Base-by-base conservation (phyloP, 345 rosid genomes). In the Corchorus capsularis region DNA sequence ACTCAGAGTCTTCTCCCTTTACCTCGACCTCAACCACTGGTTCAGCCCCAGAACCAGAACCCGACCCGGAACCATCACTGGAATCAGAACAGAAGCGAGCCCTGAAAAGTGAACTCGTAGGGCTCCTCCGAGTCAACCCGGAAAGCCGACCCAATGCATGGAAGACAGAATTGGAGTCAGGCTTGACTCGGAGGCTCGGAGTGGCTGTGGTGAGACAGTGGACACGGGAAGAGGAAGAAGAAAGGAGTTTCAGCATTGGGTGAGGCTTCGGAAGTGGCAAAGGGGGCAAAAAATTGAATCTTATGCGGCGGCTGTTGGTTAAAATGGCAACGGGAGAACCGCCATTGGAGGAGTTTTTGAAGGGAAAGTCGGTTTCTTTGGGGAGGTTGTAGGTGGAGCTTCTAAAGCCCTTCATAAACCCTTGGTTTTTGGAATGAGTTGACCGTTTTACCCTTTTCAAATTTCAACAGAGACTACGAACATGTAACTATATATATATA, bases 11-110 rank as follows among this genome's bases (percentile, higher is more conserved):
- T 0, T 69, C 85, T 9, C 86, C 84, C 81, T 81, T 89, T 1
- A 85, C 68, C 37, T 84, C 91, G 4, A 79, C 86, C 77, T 86
- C 93, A 9, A 80, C 84, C 61, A 84, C 74, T 13, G 85, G 64
- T 14, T 83, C 84, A 27, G 81, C 27, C 16, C 63, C 78, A 19
- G 63, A 55, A 4, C 72, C 79, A 19, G 63, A 55, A 4, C 72
- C 79, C 32, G 82, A 39, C 8, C 56, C 80, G 43, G 69, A 69
- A 14, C 75, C 82, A 71, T 84, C 83, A 59, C 78, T 75, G 14
- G 96, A 92, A 75, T 82, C 90, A 8, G 97, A 91, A 87, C 94
- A 94, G 85, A 93, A 93, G 83, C 83, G 89, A 62, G 82, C 93
- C 68, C 93, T 84, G 53, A 77, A 89, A 45, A 77, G 80, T 32